Evolutionary conservation across 2,329 filamentous ascomycete genomes (phyloP), one percentile per base, ranked within the genome.

Genomic region (Dothidotthia symphoricarpi): DNA sequence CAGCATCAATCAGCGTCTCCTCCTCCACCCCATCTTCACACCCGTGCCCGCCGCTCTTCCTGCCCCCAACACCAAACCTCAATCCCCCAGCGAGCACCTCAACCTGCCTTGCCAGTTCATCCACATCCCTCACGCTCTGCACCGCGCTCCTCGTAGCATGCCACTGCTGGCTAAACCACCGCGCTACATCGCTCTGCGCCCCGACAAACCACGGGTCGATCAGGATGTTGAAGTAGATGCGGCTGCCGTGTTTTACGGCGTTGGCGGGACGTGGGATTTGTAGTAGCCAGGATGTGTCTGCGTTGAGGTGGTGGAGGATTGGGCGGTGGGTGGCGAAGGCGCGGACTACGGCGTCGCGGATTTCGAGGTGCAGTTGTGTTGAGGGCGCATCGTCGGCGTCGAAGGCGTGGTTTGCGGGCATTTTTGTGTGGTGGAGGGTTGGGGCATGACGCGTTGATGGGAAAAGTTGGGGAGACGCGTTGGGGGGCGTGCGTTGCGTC

Each of bases 241-340:
- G 72, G 33, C 55, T 58, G n/a, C 64, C 64, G 27, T 71, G 69
- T 31, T 62, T 68, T 15, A 67, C 53, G 3, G 66, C 65, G 19
- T 65, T 62, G 0, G 65, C 52, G 4, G 78, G 80, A 29, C 75
- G 74, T 1, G 81, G 80, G 7, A 85, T 69, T 43, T 82, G 80
- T n/a, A 85, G 66, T 2, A 85, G 69, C 81, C 82, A 85, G 15
- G 76, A 79, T 4, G 80, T 83, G 64, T 85, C 81, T 49, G 76
- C 81, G 59, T 84, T 85, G 22, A 85, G 70, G 60, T 85, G 81
- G 35, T 78, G 76, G 7, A 86, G 71, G 27, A 84, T 56, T 1
- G 77, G 77, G 16, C 75, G 69, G 27, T 67, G 69, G 33, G 64
- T 63, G 19, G 65, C 59, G 31, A 74, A 64, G 15, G 68, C 53